Evolutionary conservation across 768 basidiomycete genomes (phyloP).

Genomic region (Myochromella boudieri): DNA sequence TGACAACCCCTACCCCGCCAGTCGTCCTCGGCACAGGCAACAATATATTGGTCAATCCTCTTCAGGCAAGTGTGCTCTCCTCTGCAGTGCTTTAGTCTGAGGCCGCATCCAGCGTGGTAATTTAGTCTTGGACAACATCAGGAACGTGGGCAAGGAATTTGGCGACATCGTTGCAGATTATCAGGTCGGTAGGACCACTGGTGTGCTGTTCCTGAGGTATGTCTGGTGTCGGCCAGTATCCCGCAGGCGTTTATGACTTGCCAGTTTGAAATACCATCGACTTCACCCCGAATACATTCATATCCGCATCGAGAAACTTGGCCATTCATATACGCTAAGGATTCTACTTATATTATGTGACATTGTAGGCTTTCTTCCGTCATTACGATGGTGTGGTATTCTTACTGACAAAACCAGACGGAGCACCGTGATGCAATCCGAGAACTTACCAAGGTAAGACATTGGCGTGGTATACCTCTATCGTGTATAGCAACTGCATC

Average conservation of each 20-base stretch:
- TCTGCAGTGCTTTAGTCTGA: constrained; percentile 1
- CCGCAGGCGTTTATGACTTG: not conserved
- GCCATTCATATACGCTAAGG: constrained; percentile 76
- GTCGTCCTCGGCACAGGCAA: constrained; percentile 66
- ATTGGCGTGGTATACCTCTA: constrained; percentile 3
- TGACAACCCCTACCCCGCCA: constrained; percentile 57
- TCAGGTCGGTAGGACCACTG: constrained; percentile 92
- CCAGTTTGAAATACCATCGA: constrained; percentile 89
- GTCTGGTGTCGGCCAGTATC: constrained; percentile 1
- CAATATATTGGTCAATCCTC: constrained; percentile 61
- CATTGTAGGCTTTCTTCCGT: constrained; percentile 51
- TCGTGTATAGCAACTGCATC: constrained; percentile 2
- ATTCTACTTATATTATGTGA: constrained; percentile 90
- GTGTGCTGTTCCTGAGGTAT: constrained; percentile 89
- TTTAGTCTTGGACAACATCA: constrained; percentile 82
- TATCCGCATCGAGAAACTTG: constrained; percentile 84
- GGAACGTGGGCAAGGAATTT: constrained; percentile 91
- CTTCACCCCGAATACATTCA: constrained; percentile 98
- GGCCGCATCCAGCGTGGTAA: constrained; percentile 70
- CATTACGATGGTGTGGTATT: not conserved
- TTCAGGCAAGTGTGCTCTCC: constrained; percentile 41
- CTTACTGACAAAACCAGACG: constrained; percentile 43
- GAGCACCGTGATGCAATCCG: constrained; percentile 91
- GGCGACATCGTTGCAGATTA: constrained; percentile 93
- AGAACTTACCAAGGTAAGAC: constrained; percentile 85